phyloP scores from a whole-genome alignment of 2,329 filamentous ascomycete species.

The Teratosphaeria nubilosa region DNA sequence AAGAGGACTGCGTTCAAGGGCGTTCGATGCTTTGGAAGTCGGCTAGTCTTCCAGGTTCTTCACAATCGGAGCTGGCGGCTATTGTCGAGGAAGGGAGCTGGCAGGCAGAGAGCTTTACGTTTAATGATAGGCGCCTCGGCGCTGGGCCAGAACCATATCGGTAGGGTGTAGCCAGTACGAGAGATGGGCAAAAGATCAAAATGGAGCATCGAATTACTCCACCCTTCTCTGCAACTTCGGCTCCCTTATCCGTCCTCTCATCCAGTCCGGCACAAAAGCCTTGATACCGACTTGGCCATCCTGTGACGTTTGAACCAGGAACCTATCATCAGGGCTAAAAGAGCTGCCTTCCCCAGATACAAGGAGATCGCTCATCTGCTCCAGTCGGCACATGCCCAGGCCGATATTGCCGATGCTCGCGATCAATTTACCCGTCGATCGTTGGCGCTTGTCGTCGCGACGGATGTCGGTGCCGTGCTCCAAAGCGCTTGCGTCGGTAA shows the following conservation, averaged over 20 bases:
- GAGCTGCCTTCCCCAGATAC: constrained; percentile 57
- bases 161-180: background rate
- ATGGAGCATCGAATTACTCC: constrained; percentile 8
- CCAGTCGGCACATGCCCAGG: constrained; percentile 73
- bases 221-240: constrained; percentile 30
- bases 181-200: background rate
- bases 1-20: no score
- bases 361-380: constrained; percentile 76
- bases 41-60: no score
- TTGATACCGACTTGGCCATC: constrained; percentile 28
- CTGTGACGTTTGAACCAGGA: constrained; percentile 25
- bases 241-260: constrained; percentile 34
- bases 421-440: constrained; percentile 73
- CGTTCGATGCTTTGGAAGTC: no score
- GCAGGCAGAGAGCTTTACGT: no score
- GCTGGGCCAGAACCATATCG: no score
- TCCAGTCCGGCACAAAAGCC: constrained; percentile 74
- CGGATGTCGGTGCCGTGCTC: constrained; percentile 40
- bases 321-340: constrained; percentile 48
- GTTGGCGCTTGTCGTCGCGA: constrained; percentile 42
- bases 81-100: no score
- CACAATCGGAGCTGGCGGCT: no score
- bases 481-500: background rate
- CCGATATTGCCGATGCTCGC: constrained; percentile 74
- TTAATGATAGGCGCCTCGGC: no score